Evolutionary conservation across 805 yeast genomes (phyloP).

Genomic region (Danielia oregonensis): DNA sequence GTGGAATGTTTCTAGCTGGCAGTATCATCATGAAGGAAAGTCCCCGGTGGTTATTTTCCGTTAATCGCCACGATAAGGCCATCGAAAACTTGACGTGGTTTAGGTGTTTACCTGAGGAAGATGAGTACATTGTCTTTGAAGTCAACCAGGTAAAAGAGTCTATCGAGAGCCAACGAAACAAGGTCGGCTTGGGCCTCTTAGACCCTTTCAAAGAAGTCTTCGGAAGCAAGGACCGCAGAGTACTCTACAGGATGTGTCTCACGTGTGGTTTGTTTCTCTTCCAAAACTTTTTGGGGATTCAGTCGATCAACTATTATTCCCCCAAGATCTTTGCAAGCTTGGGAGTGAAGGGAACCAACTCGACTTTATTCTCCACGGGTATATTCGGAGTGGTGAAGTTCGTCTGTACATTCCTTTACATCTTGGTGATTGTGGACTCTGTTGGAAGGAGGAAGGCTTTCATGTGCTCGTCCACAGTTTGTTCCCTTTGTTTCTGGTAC

Average conservation of each 20-base stretch:
- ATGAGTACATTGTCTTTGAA: slow-evolving; percentile 34
- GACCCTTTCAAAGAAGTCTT: slow-evolving; percentile 34
- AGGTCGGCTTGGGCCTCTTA: slow-evolving; percentile 31
- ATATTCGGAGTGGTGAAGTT: slow-evolving; percentile 39
- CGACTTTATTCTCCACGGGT: slow-evolving; percentile 37
- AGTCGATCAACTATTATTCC: slow-evolving; percentile 37
- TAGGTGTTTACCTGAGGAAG: slow-evolving; percentile 29
- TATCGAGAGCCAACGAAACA: slow-evolving; percentile 24
- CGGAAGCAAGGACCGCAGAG: slow-evolving; percentile 19
- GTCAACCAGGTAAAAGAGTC: slow-evolving; percentile 34
- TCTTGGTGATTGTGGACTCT: slow-evolving; percentile 32
- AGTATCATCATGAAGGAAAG: slow-evolving; percentile 31
- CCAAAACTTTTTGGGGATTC: slow-evolving; percentile 39
- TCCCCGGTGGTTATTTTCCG: slow-evolving; percentile 35
- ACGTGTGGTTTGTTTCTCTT: slow-evolving; percentile 32
- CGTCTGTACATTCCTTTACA: slow-evolving; percentile 31
- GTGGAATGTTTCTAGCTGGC: slow-evolving; percentile 32
- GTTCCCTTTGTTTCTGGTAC: slow-evolving; percentile 37
- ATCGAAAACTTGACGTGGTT: slow-evolving; percentile 32
- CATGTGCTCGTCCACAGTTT: slow-evolving; percentile 31
- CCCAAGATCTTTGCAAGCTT: slow-evolving; percentile 32
- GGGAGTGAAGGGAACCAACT: slow-evolving; percentile 36
- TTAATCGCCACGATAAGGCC: slow-evolving; percentile 28
- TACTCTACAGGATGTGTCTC: slow-evolving; percentile 27
- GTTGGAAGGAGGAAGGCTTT: slow-evolving; percentile 35